Percentiles rank a stretch among this genome's conserved stretches.
phyloP scores from a whole-genome alignment of 495 filamentous ascomycete genomes.

The Penicillium turbatum region DNA sequence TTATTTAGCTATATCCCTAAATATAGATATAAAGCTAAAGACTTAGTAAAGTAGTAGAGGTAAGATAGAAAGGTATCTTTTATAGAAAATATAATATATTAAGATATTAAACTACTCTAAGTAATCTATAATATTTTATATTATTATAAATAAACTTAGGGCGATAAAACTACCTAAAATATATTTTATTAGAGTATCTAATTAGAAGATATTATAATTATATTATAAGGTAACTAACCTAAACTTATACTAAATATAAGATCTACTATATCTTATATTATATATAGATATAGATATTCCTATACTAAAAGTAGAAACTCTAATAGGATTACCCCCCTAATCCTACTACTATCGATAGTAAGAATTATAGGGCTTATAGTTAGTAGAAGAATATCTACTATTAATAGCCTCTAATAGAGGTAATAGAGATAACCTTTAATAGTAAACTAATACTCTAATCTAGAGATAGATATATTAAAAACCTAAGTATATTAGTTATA shows the following conservation, averaged over 20 bases:
- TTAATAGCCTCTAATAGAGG: slow-evolving; percentile 9
- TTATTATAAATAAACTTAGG: slow-evolving; percentile 24
- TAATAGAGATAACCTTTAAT: slow-evolving; percentile 19
- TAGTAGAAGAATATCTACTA: slow-evolving; percentile 27
- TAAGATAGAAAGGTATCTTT: slow-evolving; percentile 10
- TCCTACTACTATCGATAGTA: slow-evolving; percentile 33
- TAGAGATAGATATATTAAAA: slow-evolving; percentile 14
- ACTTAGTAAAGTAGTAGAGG: slow-evolving; percentile 8
- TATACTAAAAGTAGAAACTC: slow-evolving; percentile 32
- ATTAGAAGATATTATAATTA: background rate
- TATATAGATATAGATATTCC: slow-evolving; percentile 20
- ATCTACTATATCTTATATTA: slow-evolving; percentile 29
- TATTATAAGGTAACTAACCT: background rate
- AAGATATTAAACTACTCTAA: slow-evolving; percentile 24
- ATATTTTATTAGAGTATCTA: background rate
- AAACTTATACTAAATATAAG: slow-evolving; percentile 34
- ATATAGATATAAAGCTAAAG: slow-evolving; percentile 9
- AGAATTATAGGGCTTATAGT: slow-evolving; percentile 32
- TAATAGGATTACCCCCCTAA: slow-evolving; percentile 31
- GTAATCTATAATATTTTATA: slow-evolving; percentile 19
- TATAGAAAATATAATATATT: slow-evolving; percentile 22
- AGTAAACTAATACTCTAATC: slow-evolving; percentile 20
- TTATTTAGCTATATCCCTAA: slow-evolving; percentile 16
- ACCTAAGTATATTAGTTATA: slow-evolving; percentile 28
- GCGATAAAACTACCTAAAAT: slow-evolving; percentile 28